Conservation (phyloP, 495 filamentous ascomycete genomes). For the Tuber magnatum region DNA sequence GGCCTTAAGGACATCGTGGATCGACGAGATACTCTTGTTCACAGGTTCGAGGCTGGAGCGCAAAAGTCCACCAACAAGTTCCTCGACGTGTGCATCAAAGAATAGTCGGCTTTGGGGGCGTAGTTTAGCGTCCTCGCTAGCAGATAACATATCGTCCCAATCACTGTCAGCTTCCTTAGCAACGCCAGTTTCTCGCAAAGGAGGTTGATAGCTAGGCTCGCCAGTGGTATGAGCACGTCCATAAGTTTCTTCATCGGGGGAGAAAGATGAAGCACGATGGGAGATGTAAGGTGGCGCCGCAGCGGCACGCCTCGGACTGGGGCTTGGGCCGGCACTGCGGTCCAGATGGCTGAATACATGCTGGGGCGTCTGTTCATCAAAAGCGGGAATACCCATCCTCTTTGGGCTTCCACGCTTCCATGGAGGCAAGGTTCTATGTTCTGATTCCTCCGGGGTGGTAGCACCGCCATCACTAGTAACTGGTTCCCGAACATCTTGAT, state of each 20-base stretch:
- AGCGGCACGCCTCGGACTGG: constrained; percentile 25
- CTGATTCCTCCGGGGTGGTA: constrained; percentile 21
- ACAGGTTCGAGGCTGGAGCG: constrained; percentile 68
- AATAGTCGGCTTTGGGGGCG: constrained; percentile 58
- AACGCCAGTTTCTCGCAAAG: constrained; percentile 26
- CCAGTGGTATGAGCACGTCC: constrained; percentile 23
- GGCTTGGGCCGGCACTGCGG: constrained; percentile 37
- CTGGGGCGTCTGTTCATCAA: constrained; percentile 30
- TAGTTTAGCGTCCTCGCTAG: constrained; percentile 72
- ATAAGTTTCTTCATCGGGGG: constrained; percentile 31
- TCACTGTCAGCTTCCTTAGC: constrained; percentile 52
- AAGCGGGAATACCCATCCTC: constrained; percentile 26
- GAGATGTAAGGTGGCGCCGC: constrained; percentile 2
- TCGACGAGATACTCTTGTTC: constrained; percentile 64
- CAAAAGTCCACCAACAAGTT: constrained; percentile 71
- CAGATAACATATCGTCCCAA: constrained; percentile 82
- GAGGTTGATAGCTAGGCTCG: constrained; percentile 19
- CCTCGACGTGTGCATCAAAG: constrained; percentile 81
- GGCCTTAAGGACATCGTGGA: constrained; percentile 60
- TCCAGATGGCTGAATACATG: constrained; percentile 27
- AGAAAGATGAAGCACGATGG: constrained; percentile 37
- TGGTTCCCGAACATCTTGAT: constrained; percentile 13
- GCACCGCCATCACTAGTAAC: constrained; percentile 15
- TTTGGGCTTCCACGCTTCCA: constrained; percentile 31
- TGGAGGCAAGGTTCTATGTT: constrained; percentile 15